Evolutionary conservation across 148 eudicot species (phyloP).

Genomic region (Camellia sinensis): DNA sequence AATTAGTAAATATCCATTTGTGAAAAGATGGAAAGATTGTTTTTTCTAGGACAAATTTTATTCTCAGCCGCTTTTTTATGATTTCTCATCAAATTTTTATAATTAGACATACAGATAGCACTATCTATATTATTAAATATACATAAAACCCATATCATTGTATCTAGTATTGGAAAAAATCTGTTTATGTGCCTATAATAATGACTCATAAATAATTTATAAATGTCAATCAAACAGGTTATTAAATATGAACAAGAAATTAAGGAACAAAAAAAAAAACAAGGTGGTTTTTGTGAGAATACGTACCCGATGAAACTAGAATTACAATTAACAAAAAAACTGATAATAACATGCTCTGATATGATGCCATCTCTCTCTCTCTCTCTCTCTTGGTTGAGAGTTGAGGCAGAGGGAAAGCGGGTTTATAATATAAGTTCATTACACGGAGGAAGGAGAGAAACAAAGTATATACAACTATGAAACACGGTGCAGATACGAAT

Average conservation of each 20-base stretch:
- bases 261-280: background rate
- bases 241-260: background rate
- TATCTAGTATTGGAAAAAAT: background rate
- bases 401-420: too few relatives aligned
- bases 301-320: slow-evolving; percentile 22
- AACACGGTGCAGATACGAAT: too few relatives aligned
- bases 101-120: too few relatives aligned
- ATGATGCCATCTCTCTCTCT: slow-evolving; percentile 2
- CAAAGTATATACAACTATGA: background rate
- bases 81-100: too few relatives aligned
- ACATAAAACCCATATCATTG: too few relatives aligned
- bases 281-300: background rate
- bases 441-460: background rate
- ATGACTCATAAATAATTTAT: background rate
- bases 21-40: too few relatives aligned
- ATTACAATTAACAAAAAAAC: slow-evolving; percentile 8
- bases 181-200: too few relatives aligned
- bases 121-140: too few relatives aligned
- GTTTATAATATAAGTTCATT: too few relatives aligned
- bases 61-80: too few relatives aligned
- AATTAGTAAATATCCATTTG: too few relatives aligned
- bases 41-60: too few relatives aligned
- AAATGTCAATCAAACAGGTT: background rate
- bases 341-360: background rate
- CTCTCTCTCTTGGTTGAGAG: background rate